Base-by-base conservation (phyloP, 768 basidiomycete species). In the Fomitopsis pulvina region DNA sequence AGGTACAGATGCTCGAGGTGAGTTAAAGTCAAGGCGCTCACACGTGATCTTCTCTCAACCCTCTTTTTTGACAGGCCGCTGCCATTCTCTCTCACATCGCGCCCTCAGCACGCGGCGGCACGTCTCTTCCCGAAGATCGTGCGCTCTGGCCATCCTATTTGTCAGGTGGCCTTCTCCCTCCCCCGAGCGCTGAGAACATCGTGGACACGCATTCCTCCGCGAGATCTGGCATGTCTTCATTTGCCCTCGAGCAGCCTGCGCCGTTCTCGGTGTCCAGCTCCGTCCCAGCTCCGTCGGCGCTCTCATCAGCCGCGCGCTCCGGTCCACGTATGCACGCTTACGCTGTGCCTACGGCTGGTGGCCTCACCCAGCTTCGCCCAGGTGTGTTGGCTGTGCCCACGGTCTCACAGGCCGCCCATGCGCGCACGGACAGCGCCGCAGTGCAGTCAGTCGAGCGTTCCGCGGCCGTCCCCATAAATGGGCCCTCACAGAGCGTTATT, bases 1-100 rank as follows among this genome's bases (percentile, higher is more conserved):
- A 98, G 58, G 95, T 99, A 0, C 95, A 97, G 59, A 70, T 97
- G 45, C 85, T 99, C 39, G 95, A 98, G 77, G 89, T 87, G 51
- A 60, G 73, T 40, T 9, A n/a, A n/a, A n/a, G n/a, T n/a, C n/a
- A n/a, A n/a, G n/a, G n/a, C n/a, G n/a, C n/a, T n/a, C n/a, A n/a
- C n/a, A n/a, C n/a, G n/a, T n/a, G n/a, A n/a, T n/a, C n/a, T n/a
- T n/a, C n/a, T n/a, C 34, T 37, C 7, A 30, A 30, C 29, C 29
- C 29, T 30, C 44, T 28, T 46, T 30, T 25, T 54, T 42, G 45
- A 20, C 57, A 91, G 85, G 94, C 94, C 16, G 95, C 95, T 2
- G 91, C 95, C 16, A 98, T 99, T 54, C 79, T 99, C 40, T 89
- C 89, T 3, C 92, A 92, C 64, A 74, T 95, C 51, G 80, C 83